Evolutionary conservation across 2,329 filamentous ascomycete genomes (phyloP), one percentile per base, ranked within the genome.

Genomic region (Chaetomiaceae sp.): DNA sequence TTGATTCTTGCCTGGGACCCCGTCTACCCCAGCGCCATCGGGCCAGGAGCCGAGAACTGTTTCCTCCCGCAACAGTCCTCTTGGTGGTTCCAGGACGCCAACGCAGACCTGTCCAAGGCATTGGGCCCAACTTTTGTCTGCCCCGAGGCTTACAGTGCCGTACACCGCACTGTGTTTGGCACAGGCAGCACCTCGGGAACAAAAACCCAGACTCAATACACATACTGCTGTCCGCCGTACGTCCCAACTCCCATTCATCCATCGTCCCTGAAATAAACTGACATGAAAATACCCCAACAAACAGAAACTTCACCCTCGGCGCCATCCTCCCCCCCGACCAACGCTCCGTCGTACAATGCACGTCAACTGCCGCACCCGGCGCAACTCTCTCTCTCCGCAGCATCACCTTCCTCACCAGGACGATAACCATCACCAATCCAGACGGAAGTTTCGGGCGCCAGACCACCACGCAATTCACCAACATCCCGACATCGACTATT

Each of bases 121-220:
- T 7, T 44, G 2, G 42, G 42, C 14, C 30, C 42, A 20, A 44
- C 42, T 14, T 44, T 44, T 17, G 42, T 44, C 42, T 44, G 42
- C 17, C 30, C 42, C 8, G 14, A 35, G 42, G 13, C 42, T 10
- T 44, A 34, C 13, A 25, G 5, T 14, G 30, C 19, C 5, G 42
- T 35, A 5, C 42, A 35, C 4, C 23, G 19, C 42, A 44, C 42
- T 19, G 31, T 35, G 4, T 12, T 44, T 7, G 42, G 23, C 13
- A 12, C 14, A 6, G 13, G 14, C 42, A 12, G 9, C 19, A 9
- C 42, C 5, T 30, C 12, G 42, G n/a, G n/a, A n/a, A n/a, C n/a
- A n/a, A n/a, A n/a, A n/a, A n/a, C 41, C 27, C 13, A 35, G 31
- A 33, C 42, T 16, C 30, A 44, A 5, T 44, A 23, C 20, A 44